These are phyloP conservation scores for Fennellomyces sp. DNA, from an alignment of 371 early-diverging fungal species.

Conservation along the genomic window DNA sequence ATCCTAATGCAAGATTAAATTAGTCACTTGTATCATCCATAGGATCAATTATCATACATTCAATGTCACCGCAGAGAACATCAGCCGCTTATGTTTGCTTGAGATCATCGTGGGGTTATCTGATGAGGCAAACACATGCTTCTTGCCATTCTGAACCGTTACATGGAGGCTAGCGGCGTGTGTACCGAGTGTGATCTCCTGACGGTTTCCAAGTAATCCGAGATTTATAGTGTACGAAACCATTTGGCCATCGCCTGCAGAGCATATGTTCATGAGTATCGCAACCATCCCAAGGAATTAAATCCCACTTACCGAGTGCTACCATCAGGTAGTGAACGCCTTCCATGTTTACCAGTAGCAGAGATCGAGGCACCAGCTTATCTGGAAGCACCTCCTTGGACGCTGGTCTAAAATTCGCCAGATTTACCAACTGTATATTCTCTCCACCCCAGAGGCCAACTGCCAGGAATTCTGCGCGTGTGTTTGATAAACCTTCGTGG, in stretches of 20 bases:
- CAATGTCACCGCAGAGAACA: constrained; percentile 81
- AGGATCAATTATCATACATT: constrained; percentile 41
- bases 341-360: constrained; percentile 68
- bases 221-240: constrained; percentile 55
- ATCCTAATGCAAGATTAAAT: constrained; percentile 48
- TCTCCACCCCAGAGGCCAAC: constrained; percentile 74
- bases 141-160: constrained; percentile 51
- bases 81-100: constrained; percentile 61
- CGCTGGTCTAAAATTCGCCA: constrained; percentile 53
- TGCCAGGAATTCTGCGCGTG: constrained; percentile 41
- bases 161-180: constrained; percentile 64
- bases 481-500: constrained; percentile 22
- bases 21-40: background rate
- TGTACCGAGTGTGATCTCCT: constrained; percentile 68
- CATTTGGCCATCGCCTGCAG: constrained; percentile 78
- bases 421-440: constrained; percentile 51
- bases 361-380: constrained; percentile 68
- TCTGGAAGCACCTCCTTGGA: constrained; percentile 43
- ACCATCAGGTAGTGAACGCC: constrained; percentile 67
- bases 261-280: no score
- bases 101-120: constrained; percentile 85
- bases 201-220: constrained; percentile 41
- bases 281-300: no score
- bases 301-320: constrained; percentile 61
- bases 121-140: constrained; percentile 78